These are phyloP conservation scores for Leucosporidium yakuticum DNA, from an alignment of 768 basidiomycete genomes.

Conservation along the genomic window DNA sequence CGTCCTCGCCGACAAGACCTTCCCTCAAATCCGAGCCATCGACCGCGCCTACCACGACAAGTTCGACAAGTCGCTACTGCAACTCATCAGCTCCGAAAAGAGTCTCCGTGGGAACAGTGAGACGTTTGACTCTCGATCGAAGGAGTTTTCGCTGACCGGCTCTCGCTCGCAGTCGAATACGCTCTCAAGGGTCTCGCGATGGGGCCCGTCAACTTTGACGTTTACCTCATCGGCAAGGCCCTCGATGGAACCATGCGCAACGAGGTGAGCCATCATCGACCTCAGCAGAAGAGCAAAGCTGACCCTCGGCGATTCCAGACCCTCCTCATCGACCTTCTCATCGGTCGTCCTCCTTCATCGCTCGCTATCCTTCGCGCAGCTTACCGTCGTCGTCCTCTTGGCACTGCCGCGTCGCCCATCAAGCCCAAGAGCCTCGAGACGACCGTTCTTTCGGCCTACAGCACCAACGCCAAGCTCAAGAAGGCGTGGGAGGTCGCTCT, in stretches of 20 bases:
- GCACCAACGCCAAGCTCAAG: slow-evolving; percentile 13
- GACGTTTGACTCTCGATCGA: neutral
- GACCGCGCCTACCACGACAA: slow-evolving; percentile 10
- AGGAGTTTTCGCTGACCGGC: neutral
- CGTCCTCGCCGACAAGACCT: slow-evolving; percentile 14
- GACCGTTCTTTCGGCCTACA: slow-evolving; percentile 22
- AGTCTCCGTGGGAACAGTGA: slow-evolving; percentile 24
- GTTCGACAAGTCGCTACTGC: slow-evolving; percentile 11
- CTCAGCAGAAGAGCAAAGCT: neutral
- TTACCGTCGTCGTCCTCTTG: slow-evolving; percentile 12
- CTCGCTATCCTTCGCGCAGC: slow-evolving; percentile 28
- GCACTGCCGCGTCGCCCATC: neutral
- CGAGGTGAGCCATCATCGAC: slow-evolving; percentile 9
- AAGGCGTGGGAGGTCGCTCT: slow-evolving; percentile 32
- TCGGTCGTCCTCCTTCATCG: slow-evolving; percentile 16
- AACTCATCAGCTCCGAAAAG: slow-evolving; percentile 11
- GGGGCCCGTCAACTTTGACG: slow-evolving; percentile 29
- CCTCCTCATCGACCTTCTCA: slow-evolving; percentile 28
- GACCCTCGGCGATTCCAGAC: neutral
- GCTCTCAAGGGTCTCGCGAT: slow-evolving; percentile 15
- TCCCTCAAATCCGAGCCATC: slow-evolving; percentile 20
- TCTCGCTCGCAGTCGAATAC: slow-evolving; percentile 12
- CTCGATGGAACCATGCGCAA: slow-evolving; percentile 15
- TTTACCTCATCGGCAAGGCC: slow-evolving; percentile 17
- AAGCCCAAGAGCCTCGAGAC: slow-evolving; percentile 26